Evolutionary conservation across 2,329 filamentous ascomycete species (phyloP), one percentile per base, ranked within the genome.

Genomic region (Bipolaris gigantea): DNA sequence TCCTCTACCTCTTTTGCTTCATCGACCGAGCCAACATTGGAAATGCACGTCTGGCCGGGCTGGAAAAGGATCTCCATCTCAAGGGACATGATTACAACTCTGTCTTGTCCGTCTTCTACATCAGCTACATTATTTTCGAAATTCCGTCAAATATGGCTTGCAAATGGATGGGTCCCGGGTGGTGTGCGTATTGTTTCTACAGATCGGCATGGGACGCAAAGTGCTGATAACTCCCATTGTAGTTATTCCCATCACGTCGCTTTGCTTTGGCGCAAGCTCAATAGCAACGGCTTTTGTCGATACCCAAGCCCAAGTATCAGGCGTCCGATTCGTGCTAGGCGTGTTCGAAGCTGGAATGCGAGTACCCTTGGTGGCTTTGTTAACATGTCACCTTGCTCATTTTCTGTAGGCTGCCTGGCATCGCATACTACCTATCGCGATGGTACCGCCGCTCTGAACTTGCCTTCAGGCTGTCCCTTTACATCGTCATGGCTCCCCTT

Each of bases 11-110:
- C 0, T 89, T 89, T 64, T 89, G 86, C 73, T 89, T 89, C 72
- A 89, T 89, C 59, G 87, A 89, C 63, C 80, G 87, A n/a, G 85
- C 87, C 21, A 90, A 89, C 57, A 87, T 90, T 34, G 87, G 86
- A n/a, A 90, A 89, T 69, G 87, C 86, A 2, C 81, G 80, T 57
- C 76, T 89, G 16, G 86, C 86, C 3, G 86, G 86, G 0, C 75
- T 90, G 18, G 84, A 87, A 50, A 78, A 76, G 32, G 87, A 89
- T 48, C 79, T 90, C 1, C 67, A 75, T 0, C 73, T 90, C 50
- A 72, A 68, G 11, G 81, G 81, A 23, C 85, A 88, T 66, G 86
- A 89, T 66, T 91, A 89, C 76, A 91, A 90, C 65, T 74, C 75
- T 23, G 77, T 89, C 2, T 78, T 91, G 3, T 86, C 86, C 11